Evolutionary conservation across 306 rosid genomes (phyloP), one percentile per base, ranked within the genome.

Genomic region (Rubus parviflorus): DNA sequence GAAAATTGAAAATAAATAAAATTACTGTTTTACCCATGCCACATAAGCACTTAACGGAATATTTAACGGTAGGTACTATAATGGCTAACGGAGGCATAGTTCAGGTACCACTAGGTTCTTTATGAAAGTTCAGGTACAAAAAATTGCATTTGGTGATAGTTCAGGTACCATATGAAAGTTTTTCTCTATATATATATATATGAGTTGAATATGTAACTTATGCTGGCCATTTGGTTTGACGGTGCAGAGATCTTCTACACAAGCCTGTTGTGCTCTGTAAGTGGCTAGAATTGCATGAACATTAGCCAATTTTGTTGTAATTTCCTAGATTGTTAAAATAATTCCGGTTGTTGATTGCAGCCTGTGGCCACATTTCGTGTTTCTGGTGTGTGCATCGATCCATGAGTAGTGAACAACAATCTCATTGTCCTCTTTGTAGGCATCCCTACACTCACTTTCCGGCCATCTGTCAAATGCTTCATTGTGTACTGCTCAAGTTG

Each of bases 221-320:
- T 25, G 40, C 14, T 57, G 3, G 11, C 10, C 8, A 17, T 5
- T 41, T 68, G 67, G 23, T 65, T 63, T 25, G 8, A 19, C 35
- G 67, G 47, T 86, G 88, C 91, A 94, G 98, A 89, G 98, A 94
- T 84, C 86, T 94, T 68, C 78, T 94, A 20, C 77, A 85, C 91
- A 94, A 94, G 89, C 98, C 98, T 40, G 80, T 91, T 64, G 98
- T 94, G 65, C 91, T 94, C 57, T 71, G 98, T 94, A 89, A 90
- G 94, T 62, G 30, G 30, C 57, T 62, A 68, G 20, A 3, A 15
- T 30, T 30, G 35, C 35, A 30, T 30, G 35, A 30, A 30, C 35
- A 30, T 30, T 1, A 30, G 35, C 35, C 35, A 30, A 1, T 30
- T 30, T 30, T 30, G 35, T 30, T 30, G 35, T 30, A 30, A 30